Evolutionary conservation across 2,329 filamentous ascomycete species (phyloP), one percentile per base, ranked within the genome.

Genomic region (Epichloe coenophiala): DNA sequence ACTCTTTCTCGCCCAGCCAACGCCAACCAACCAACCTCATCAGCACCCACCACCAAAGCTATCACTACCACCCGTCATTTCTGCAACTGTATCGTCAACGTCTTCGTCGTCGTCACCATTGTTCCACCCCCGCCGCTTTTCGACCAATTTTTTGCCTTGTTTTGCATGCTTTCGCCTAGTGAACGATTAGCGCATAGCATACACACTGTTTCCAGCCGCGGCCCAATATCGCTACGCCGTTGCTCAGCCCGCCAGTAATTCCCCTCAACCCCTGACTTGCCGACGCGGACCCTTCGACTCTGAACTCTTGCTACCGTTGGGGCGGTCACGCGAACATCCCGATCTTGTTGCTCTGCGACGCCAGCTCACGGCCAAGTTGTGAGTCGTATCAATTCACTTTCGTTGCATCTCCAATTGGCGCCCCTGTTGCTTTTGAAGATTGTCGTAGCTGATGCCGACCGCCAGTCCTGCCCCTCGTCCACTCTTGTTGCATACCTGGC

Each of bases 381-480:
- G 51, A 59, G 56, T 42, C 40, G 13, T 27, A 17, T n/a, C 41
- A n/a, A 7, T 31, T 36, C 61, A 47, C 53, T 53, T 13, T 49
- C 52, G 49, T 54, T 48, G 46, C 51, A 40, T 45, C 31, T 48
- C 54, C 62, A 64, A 66, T 66, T 65, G 61, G 54, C 54, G 54
- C 56, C 54, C 48, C 56, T 55, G 54, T 48, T 49, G 41, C 42
- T 51, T 45, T 51, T 47, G 33, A 50, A 46, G 39, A 53, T 47
- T 52, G 48, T 52, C 48, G 45, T 38, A 56, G 64, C 66, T 68
- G 65, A 68, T 68, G 66, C 65, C 63, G 65, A 63, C 61, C 65
- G 57, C 58, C 59, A 58, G 58, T 50, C 50, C 56, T 55, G 56
- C 59, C 60, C 56, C 57, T 60, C 62, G 57, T 57, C 63, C 58